Evolutionary conservation across 164 flowering plant species (phyloP).

Genomic region (Tetracentron sinense): DNA sequence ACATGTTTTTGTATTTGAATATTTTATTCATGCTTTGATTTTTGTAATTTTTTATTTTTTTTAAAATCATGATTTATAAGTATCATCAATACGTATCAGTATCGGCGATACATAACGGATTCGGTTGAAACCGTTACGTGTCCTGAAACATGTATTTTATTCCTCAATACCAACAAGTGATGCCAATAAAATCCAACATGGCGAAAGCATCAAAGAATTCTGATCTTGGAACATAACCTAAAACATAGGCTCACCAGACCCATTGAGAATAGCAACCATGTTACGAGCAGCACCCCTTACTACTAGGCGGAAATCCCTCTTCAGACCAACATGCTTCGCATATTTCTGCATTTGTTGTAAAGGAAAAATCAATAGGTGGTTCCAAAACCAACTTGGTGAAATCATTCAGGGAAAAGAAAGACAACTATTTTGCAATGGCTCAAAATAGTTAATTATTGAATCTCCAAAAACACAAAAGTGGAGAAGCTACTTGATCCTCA

Average conservation of each 20-base stretch:
- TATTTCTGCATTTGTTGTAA: conserved; percentile 59
- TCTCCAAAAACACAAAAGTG: too few relatives aligned
- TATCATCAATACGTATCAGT: too few relatives aligned
- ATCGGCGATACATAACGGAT: too few relatives aligned
- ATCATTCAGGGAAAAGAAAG: background rate
- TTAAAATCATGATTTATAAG: too few relatives aligned
- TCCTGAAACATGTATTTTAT: too few relatives aligned
- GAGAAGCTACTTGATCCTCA: too few relatives aligned
- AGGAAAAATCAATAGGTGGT: conserved; percentile 3
- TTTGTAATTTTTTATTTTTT: too few relatives aligned
- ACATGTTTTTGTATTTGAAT: too few relatives aligned
- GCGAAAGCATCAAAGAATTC: conserved; percentile 20
- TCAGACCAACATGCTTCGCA: conserved; percentile 89
- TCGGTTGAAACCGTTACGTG: too few relatives aligned
- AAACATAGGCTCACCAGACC: conserved; percentile 60
- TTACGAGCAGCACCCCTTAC: conserved; percentile 97
- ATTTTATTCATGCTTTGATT: too few relatives aligned
- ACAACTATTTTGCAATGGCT: too few relatives aligned
- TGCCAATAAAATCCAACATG: background rate
- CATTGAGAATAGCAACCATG: conserved; percentile 81
- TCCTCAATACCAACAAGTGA: background rate
- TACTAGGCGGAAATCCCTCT: conserved; percentile 94
- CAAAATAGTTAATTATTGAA: too few relatives aligned
- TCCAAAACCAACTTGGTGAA: background rate
- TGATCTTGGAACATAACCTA: background rate